Conservation (phyloP, 495 filamentous ascomycete species). For the Hyaloscypha finlandica region DNA sequence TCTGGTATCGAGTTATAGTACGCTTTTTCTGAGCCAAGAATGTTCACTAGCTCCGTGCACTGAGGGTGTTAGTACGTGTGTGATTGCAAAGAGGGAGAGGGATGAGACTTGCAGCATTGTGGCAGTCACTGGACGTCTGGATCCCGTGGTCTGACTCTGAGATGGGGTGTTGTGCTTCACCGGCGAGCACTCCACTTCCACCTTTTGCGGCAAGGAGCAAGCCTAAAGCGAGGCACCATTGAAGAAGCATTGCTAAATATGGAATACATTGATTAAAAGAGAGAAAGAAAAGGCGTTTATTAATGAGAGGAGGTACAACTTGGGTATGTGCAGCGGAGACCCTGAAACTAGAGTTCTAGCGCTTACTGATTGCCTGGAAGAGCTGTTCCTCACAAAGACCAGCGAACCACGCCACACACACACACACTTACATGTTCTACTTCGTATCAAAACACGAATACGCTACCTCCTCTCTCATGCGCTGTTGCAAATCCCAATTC, state of each 20-base stretch:
- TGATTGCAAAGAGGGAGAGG: not conserved
- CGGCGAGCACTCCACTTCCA: not conserved
- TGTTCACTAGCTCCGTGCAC: not conserved
- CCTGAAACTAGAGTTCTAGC: not conserved
- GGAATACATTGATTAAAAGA: not conserved
- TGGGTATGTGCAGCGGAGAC: not conserved
- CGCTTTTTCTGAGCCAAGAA: not conserved
- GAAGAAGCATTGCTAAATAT: not conserved
- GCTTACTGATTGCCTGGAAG: not conserved
- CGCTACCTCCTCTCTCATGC: not conserved
- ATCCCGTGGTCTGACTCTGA: not conserved
- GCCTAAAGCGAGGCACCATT: not conserved
- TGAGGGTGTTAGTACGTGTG: not conserved
- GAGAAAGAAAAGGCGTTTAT: too few relatives aligned
- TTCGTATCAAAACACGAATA: not conserved
- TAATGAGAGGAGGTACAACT: not conserved
- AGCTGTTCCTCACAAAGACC: too few relatives aligned
- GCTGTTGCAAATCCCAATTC: too few relatives aligned
- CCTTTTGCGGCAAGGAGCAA: not conserved
- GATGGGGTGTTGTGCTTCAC: not conserved
- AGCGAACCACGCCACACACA: too few relatives aligned
- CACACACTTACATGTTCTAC: not conserved
- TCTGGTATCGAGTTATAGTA: not conserved
- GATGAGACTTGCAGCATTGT: not conserved
- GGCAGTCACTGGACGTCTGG: not conserved